These are phyloP conservation scores for Diaporthe batatas DNA, from an alignment of 2,329 filamentous ascomycete genomes.

Conservation along the genomic window DNA sequence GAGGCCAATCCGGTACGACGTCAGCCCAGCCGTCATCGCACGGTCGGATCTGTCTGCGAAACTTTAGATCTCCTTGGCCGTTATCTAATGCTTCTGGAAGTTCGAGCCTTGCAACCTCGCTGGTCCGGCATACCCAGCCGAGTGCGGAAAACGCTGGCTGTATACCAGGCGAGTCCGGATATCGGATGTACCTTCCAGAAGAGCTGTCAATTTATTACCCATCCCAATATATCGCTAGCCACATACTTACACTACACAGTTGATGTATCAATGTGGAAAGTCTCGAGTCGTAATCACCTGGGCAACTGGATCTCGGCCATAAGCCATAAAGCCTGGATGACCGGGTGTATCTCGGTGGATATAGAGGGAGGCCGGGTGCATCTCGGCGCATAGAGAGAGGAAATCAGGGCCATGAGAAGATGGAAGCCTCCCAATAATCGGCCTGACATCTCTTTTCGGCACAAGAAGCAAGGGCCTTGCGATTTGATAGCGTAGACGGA, in stretches of 20 bases:
- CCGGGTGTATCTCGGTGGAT: background rate
- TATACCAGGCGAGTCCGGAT: background rate
- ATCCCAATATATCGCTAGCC: background rate
- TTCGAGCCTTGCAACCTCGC: background rate
- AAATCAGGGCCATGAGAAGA: background rate
- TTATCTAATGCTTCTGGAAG: constrained; percentile 3
- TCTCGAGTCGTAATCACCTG: background rate
- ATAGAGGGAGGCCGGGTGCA: background rate
- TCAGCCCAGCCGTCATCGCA: background rate
- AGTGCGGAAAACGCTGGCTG: background rate
- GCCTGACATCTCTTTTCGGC: background rate
- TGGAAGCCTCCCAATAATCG: background rate
- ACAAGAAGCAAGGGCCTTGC: background rate
- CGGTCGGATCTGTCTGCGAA: background rate
- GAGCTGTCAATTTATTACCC: background rate
- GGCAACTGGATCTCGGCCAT: background rate
- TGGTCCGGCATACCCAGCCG: background rate
- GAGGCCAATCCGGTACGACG: constrained; percentile 15
- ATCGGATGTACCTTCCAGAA: background rate
- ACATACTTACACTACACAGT: background rate
- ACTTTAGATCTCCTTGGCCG: background rate
- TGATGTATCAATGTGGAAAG: no score
- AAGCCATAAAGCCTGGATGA: background rate
- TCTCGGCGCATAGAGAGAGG: background rate
- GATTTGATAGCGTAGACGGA: background rate